These are phyloP conservation scores for Coemansia sp. DNA, from an alignment of 192 early-diverging fungal genomes.

Conservation along the genomic window DNA sequence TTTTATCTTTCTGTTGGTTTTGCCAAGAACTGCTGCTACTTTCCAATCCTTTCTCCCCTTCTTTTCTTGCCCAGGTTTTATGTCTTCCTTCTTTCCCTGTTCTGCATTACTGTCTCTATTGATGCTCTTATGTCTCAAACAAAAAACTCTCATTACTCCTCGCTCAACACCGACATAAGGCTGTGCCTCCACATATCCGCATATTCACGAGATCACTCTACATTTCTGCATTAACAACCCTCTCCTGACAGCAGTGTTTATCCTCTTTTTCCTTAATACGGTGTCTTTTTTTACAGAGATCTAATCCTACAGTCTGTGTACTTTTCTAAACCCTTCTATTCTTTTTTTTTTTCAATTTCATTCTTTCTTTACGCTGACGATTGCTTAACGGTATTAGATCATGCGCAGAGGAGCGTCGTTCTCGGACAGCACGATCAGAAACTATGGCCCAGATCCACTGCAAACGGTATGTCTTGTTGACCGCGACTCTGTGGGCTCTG, in stretches of 20 bases:
- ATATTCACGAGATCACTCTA: not conserved
- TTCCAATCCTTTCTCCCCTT: not conserved
- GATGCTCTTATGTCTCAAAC: not conserved
- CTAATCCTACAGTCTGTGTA: not conserved
- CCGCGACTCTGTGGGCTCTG: constrained; percentile 6
- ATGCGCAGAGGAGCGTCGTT: constrained; percentile 12
- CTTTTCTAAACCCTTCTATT: not conserved
- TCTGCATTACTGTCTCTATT: not conserved
- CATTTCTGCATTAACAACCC: not conserved
- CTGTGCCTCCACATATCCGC: not conserved
- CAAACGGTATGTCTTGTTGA: constrained; percentile 4
- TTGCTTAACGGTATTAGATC: not conserved
- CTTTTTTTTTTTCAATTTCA: constrained; percentile 4
- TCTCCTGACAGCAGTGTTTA: not conserved
- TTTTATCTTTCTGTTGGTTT: no score
- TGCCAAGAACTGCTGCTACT: no score
- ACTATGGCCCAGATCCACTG: constrained; percentile 6
- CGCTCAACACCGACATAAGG: not conserved
- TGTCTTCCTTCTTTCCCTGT: not conserved
- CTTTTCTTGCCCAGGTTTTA: not conserved
- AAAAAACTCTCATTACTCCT: not conserved
- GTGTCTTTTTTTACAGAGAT: not conserved
- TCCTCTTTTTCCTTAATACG: not conserved
- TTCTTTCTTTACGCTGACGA: not conserved
- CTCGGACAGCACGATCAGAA: constrained; percentile 8